Percentiles rank a stretch among this genome's conserved stretches.
phyloP scores from a whole-genome alignment of 225 moss, liverwort and hornwort genomes.

The Pseudisothecium myosuroides region DNA sequence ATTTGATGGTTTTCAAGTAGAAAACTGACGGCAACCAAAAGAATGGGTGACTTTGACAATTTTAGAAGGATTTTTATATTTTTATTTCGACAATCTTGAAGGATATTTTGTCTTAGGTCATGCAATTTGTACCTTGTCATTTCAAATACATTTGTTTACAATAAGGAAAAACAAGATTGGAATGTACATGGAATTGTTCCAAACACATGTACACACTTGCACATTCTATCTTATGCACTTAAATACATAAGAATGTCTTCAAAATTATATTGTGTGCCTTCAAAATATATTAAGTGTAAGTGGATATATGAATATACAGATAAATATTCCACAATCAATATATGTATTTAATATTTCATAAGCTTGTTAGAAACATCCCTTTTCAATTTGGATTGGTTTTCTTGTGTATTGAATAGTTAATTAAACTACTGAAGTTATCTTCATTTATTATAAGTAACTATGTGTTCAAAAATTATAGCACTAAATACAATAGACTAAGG shows the following conservation, averaged over 20 bases:
- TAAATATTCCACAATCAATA: fast-evolving
- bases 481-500: not conserved
- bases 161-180: not conserved
- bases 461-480: not conserved
- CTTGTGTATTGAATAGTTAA: not conserved
- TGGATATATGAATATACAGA: not conserved
- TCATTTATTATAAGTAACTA: too few species aligned
- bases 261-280: not conserved
- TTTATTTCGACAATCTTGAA: not conserved
- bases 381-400: not conserved
- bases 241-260: not conserved
- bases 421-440: too few species aligned
- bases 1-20: not conserved
- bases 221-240: not conserved
- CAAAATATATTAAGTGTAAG: not conserved
- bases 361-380: not conserved
- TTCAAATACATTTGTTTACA: not conserved
- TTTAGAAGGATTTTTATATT: not conserved
- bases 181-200: not conserved
- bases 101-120: too few species aligned
- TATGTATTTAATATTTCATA: not conserved
- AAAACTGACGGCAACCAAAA: too few species aligned
- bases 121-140: not conserved
- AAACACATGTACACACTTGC: not conserved
- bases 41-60: not conserved